Percentiles rank a stretch among this genome's conserved stretches.
phyloP scores from a whole-genome alignment of 73 alveolate species.

The Paramecium sonneborni region DNA sequence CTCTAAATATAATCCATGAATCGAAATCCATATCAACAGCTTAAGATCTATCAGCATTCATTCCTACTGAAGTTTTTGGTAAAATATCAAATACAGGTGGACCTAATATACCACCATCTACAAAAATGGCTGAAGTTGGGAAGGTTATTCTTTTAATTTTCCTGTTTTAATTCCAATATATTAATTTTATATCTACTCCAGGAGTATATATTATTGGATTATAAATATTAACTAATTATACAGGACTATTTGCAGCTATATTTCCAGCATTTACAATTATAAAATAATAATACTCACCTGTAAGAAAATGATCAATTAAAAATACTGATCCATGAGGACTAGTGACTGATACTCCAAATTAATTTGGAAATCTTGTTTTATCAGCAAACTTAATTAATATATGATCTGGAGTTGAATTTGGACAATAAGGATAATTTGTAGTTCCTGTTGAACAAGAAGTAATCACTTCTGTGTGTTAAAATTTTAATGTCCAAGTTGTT shows the following conservation, averaged over 20 bases:
- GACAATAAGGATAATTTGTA: neutral
- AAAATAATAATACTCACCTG: neutral
- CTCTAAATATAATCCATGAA: constrained; percentile 29
- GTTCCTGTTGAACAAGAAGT: neutral
- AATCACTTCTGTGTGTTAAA: neutral
- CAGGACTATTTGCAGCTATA: neutral
- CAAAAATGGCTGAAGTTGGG: neutral
- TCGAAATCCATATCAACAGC: constrained; percentile 4
- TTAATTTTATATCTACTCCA: neutral
- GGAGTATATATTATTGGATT: constrained; percentile 3
- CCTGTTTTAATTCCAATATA: neutral
- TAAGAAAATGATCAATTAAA: neutral
- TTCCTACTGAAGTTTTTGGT: neutral
- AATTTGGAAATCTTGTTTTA: constrained; percentile 10
- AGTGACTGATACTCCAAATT: neutral
- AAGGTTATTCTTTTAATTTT: neutral
- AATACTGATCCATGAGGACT: neutral
- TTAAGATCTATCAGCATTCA: constrained; percentile 1
- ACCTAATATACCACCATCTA: constrained; percentile 30
- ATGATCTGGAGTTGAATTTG: neutral
- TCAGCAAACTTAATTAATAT: neutral
- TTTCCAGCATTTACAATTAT: constrained; percentile 6
- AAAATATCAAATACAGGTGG: neutral
- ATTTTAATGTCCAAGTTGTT: constrained; percentile 26
- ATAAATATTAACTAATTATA: neutral